phyloP scores from a whole-genome alignment of 1,139 yeast genomes.

The Geotrichum histeridarum region DNA sequence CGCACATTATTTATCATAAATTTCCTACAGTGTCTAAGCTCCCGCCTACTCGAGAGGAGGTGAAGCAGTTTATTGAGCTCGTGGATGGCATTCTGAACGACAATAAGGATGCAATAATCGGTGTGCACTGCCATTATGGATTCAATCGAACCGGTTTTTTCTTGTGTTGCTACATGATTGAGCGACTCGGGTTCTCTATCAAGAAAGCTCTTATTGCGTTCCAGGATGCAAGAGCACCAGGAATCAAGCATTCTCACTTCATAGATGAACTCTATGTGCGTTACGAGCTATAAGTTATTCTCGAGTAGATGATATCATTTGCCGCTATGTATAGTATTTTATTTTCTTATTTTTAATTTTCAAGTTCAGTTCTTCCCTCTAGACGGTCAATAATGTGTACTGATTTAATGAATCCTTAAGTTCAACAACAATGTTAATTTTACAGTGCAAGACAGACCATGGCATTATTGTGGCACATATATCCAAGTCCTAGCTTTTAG shows the following conservation, averaged over 20 bases:
- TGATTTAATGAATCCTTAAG: neutral
- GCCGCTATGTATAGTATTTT: neutral
- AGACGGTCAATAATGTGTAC: no score
- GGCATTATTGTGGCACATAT: no score
- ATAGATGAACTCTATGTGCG: constrained; percentile 67
- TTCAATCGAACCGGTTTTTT: constrained; percentile 75
- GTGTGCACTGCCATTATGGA: constrained; percentile 78
- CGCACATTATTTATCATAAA: constrained; percentile 54
- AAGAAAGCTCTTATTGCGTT: constrained; percentile 61
- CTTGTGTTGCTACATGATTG: constrained; percentile 65
- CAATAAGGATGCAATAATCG: constrained; percentile 41
- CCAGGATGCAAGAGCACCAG: constrained; percentile 56
- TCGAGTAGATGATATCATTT: neutral
- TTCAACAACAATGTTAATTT: neutral
- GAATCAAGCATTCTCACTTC: constrained; percentile 74
- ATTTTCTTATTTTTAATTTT: neutral
- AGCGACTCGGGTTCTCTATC: constrained; percentile 54
- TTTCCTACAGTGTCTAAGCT: constrained; percentile 76
- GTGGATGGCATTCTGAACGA: constrained; percentile 47
- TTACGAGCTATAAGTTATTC: constrained; percentile 36
- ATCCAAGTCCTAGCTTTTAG: no score
- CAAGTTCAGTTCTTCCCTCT: no score
- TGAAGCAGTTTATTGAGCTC: constrained; percentile 51
- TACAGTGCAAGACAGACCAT: neutral
- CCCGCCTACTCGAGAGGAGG: constrained; percentile 62